Percentiles rank a stretch among this genome's conserved stretches.
Conservation (phyloP, 495 filamentous ascomycete species). For the Xylaria venustula region DNA sequence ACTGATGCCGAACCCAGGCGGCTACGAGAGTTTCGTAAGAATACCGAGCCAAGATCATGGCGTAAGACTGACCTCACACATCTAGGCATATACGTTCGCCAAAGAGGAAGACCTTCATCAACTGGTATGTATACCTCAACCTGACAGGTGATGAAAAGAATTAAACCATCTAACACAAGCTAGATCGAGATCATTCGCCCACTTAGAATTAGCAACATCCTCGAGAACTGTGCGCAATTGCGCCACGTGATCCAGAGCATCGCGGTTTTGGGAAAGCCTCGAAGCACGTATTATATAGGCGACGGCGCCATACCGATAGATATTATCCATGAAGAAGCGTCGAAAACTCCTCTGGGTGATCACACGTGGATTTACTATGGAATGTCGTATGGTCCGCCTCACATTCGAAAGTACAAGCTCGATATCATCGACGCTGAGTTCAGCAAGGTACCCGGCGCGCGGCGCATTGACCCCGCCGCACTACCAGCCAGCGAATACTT, state of each 20-base stretch:
- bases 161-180: not conserved
- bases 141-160: not conserved
- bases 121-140: slow-evolving; percentile 16
- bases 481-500: slow-evolving; percentile 33
- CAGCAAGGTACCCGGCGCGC: slow-evolving; percentile 39
- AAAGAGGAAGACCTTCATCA: slow-evolving; percentile 50
- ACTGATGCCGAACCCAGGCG: slow-evolving; percentile 47
- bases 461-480: slow-evolving; percentile 33
- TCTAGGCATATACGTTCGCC: slow-evolving; percentile 46
- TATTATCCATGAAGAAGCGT: slow-evolving; percentile 35
- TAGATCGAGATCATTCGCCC: slow-evolving; percentile 51
- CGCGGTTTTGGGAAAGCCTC: slow-evolving; percentile 43
- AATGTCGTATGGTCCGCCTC: slow-evolving; percentile 39
- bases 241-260: slow-evolving; percentile 52
- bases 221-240: slow-evolving; percentile 57
- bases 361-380: slow-evolving; percentile 53
- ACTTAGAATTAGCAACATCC: slow-evolving; percentile 47
- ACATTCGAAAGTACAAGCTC: slow-evolving; percentile 32
- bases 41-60: not conserved
- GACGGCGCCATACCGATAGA: slow-evolving; percentile 38
- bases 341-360: slow-evolving; percentile 40
- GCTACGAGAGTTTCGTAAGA: slow-evolving; percentile 45
- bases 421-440: slow-evolving; percentile 34
- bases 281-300: slow-evolving; percentile 44
- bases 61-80: slow-evolving; percentile 1